A percentile compares a stretch with the other conserved stretches of the same genome.
phyloP scores from a whole-genome alignment of 164 flowering plant genomes.

The Stephania cephalantha region DNA sequence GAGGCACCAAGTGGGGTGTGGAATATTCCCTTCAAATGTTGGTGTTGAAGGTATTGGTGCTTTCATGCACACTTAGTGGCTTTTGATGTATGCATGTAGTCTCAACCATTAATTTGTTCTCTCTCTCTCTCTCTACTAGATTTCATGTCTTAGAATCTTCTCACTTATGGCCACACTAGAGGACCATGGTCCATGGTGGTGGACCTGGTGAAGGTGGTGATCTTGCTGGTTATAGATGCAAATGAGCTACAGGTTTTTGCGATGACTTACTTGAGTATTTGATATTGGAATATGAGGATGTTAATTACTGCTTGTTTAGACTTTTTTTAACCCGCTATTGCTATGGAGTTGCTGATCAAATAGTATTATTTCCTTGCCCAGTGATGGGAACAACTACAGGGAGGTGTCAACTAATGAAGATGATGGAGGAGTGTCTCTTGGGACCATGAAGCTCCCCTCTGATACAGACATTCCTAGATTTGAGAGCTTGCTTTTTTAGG shows the following conservation, averaged over 20 bases:
- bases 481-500: constrained; percentile 69
- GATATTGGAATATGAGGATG: too few relatives aligned
- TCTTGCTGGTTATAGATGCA: too few relatives aligned
- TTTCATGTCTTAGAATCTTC: constrained; percentile 15
- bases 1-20: not conserved
- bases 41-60: not conserved
- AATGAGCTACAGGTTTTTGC: too few relatives aligned
- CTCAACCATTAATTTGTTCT: constrained; percentile 17
- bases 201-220: not conserved
- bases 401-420: constrained; percentile 18
- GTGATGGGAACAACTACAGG: constrained; percentile 9
- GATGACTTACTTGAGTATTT: too few relatives aligned
- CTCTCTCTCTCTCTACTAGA: constrained; percentile 15
- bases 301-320: too few relatives aligned
- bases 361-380: constrained; percentile 20
- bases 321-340: not conserved
- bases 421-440: constrained; percentile 61
- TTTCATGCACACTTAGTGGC: not conserved
- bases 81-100: not conserved
- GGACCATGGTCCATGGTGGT: constrained; percentile 52
- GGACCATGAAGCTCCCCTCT: constrained; percentile 66
- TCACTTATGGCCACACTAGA: constrained; percentile 63
- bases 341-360: constrained; percentile 15
- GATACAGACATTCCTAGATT: constrained; percentile 55
- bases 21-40: not conserved